Percentiles rank a stretch among this genome's conserved stretches.
Conservation (phyloP, 2,329 filamentous ascomycete species). For the Blumeriella jaapii region DNA sequence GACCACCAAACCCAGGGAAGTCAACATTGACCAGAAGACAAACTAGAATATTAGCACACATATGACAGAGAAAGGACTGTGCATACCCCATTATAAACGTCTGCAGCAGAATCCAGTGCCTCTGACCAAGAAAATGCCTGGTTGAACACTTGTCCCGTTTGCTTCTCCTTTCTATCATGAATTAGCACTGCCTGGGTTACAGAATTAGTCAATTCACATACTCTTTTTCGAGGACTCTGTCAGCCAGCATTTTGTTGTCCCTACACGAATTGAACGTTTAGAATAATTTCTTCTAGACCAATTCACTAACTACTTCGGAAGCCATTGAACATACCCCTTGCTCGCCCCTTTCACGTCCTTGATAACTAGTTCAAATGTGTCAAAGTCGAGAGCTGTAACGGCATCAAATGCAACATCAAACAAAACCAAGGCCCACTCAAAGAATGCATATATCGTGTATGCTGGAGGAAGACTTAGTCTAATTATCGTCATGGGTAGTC, state of each 20-base stretch:
- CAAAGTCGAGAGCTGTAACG: constrained; percentile 85
- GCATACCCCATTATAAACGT: constrained; percentile 82
- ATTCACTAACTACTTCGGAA: constrained; percentile 70
- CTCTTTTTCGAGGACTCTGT: constrained; percentile 57
- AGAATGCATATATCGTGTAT: constrained; percentile 95
- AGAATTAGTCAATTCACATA: constrained; percentile 35
- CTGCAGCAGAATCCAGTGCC: constrained; percentile 69
- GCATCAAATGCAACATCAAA: constrained; percentile 96
- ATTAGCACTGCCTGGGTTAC: constrained; percentile 23
- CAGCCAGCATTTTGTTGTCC: constrained; percentile 33
- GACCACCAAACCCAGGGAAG: constrained; percentile 74
- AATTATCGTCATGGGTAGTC: not conserved
- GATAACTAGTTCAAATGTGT: constrained; percentile 74
- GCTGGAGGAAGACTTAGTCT: constrained; percentile 41
- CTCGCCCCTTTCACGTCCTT: constrained; percentile 81
- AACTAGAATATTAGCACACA: constrained; percentile 41
- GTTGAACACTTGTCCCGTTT: constrained; percentile 57
- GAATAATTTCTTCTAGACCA: constrained; percentile 21
- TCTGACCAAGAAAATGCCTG: constrained; percentile 62
- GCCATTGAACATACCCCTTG: constrained; percentile 97
- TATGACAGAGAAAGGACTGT: constrained; percentile 12
- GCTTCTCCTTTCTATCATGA: constrained; percentile 57
- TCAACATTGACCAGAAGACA: constrained; percentile 91
- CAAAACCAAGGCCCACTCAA: constrained; percentile 91
- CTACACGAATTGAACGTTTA: constrained; percentile 27